phyloP scores from a whole-genome alignment of 352 stramenopile species.

The Phytophthora parvispora region DNA sequence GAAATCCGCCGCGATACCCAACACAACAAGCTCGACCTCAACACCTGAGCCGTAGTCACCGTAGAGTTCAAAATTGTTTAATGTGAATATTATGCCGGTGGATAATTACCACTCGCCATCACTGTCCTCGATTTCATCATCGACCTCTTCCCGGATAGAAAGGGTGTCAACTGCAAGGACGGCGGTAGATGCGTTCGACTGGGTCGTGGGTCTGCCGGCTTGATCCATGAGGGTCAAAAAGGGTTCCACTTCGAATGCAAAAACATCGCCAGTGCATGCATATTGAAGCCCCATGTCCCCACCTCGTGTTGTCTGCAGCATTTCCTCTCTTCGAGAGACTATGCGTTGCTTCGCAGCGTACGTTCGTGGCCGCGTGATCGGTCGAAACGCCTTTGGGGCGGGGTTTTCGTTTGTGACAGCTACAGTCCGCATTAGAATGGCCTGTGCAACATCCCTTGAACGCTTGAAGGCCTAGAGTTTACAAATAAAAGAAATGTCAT shows the following conservation, averaged over 20 bases:
- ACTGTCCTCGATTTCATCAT: constrained; percentile 81
- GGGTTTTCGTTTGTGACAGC: constrained; percentile 78
- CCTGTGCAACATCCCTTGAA: constrained; percentile 58
- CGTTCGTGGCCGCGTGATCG: constrained; percentile 65
- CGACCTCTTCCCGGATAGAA: constrained; percentile 37
- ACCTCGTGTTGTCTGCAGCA: constrained; percentile 32
- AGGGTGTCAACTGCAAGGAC: constrained; percentile 17
- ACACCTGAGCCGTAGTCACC: constrained; percentile 21
- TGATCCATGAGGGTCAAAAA: constrained; percentile 61
- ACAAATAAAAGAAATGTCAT: background rate
- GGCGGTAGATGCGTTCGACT: constrained; percentile 6
- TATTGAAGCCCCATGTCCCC: constrained; percentile 32
- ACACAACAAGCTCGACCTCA: constrained; percentile 15
- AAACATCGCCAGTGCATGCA: constrained; percentile 64
- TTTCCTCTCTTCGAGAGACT: constrained; percentile 51
- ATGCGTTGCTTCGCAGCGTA: constrained; percentile 61
- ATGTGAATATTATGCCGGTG: constrained; percentile 20
- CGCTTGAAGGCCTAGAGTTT: constrained; percentile 61
- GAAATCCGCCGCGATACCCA: constrained; percentile 36
- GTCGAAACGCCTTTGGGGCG: constrained; percentile 73
- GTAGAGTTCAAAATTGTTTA: constrained; percentile 37
- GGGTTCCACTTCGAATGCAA: constrained; percentile 77
- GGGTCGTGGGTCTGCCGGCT: constrained; percentile 6
- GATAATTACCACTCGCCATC: constrained; percentile 49
- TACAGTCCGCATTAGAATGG: constrained; percentile 74